A percentile compares a stretch with the other conserved stretches of the same genome.
Evolutionary conservation across 1,284 basidiomycete species (phyloP).

Genomic region (Phlebopus sp.): DNA sequence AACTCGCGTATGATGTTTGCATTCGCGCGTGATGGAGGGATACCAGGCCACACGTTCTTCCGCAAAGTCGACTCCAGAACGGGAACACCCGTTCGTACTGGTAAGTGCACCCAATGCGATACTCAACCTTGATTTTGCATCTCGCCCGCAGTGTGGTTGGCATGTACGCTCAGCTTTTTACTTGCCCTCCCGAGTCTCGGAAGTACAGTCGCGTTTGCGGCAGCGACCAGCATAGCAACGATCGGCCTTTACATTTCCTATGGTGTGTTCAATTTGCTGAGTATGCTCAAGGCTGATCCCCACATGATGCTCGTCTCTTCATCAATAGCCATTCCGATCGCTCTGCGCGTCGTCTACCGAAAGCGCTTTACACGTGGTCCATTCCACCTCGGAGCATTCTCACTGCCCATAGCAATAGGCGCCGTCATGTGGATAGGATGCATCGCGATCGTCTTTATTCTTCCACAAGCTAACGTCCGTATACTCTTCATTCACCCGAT

Average conservation of each 20-base stretch:
- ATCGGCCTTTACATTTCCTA: constrained; percentile 78
- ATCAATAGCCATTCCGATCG: constrained; percentile 58
- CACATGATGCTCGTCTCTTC: background rate
- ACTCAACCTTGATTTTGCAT: background rate
- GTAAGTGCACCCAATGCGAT: constrained; percentile 32
- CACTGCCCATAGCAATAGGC: constrained; percentile 51
- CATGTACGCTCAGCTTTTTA: constrained; percentile 72
- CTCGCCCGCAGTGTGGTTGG: constrained; percentile 61
- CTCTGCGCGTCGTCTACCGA: constrained; percentile 59
- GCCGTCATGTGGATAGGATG: constrained; percentile 60
- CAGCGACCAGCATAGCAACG: constrained; percentile 74
- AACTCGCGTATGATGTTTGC: constrained; percentile 82
- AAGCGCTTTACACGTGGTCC: constrained; percentile 63
- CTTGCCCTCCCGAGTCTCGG: constrained; percentile 71
- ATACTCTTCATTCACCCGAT: background rate
- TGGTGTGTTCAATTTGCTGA: constrained; percentile 33
- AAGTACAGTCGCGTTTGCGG: constrained; percentile 67
- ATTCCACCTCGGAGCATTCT: constrained; percentile 65
- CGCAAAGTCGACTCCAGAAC: constrained; percentile 57
- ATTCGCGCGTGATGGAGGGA: constrained; percentile 67
- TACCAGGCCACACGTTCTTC: constrained; percentile 66
- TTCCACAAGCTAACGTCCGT: constrained; percentile 59
- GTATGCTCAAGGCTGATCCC: background rate
- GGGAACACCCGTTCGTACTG: constrained; percentile 65
- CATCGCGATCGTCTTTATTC: constrained; percentile 64